Conservation (phyloP, 352 stramenopile genomes). For the Aphanomyces astaci region DNA sequence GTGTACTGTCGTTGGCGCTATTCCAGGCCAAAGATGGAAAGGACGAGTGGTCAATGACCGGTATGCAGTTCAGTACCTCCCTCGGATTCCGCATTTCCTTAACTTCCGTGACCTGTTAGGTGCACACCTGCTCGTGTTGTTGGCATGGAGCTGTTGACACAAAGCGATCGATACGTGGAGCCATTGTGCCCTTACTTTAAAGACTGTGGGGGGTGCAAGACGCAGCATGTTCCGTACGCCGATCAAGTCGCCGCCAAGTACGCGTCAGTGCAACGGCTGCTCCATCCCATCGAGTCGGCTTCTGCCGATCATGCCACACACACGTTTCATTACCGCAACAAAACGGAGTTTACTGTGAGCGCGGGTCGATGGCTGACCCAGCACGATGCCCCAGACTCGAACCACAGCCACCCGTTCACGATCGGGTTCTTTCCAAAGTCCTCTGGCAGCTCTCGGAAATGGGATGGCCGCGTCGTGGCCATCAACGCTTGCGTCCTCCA, state of each 20-base stretch:
- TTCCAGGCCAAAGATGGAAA: slow-evolving; percentile 16
- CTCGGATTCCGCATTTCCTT: neutral
- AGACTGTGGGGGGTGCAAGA: slow-evolving; percentile 55
- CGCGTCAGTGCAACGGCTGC: slow-evolving; percentile 36
- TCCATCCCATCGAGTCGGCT: slow-evolving; percentile 28
- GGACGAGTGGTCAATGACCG: slow-evolving; percentile 16
- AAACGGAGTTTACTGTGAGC: slow-evolving; percentile 80
- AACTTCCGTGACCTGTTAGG: neutral
- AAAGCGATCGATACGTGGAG: slow-evolving; percentile 33
- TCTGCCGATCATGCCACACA: neutral
- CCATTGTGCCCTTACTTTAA: slow-evolving; percentile 51
- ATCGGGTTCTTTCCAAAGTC: slow-evolving; percentile 62
- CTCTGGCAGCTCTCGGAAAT: slow-evolving; percentile 30
- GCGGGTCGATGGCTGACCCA: slow-evolving; percentile 58
- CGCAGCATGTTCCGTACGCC: slow-evolving; percentile 52
- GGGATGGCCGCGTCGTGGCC: slow-evolving; percentile 59
- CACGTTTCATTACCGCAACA: slow-evolving; percentile 63
- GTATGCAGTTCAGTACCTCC: slow-evolving; percentile 9
- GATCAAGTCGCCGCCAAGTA: slow-evolving; percentile 62
- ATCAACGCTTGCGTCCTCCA: slow-evolving; percentile 57
- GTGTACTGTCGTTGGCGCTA: slow-evolving; percentile 13
- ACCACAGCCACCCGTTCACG: slow-evolving; percentile 35
- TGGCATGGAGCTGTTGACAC: slow-evolving; percentile 23
- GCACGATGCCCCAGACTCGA: slow-evolving; percentile 30
- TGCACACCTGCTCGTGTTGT: slow-evolving; percentile 1